Evolutionary conservation across 2,329 filamentous ascomycete species (phyloP).

Genomic region (Colletotrichum agaves): DNA sequence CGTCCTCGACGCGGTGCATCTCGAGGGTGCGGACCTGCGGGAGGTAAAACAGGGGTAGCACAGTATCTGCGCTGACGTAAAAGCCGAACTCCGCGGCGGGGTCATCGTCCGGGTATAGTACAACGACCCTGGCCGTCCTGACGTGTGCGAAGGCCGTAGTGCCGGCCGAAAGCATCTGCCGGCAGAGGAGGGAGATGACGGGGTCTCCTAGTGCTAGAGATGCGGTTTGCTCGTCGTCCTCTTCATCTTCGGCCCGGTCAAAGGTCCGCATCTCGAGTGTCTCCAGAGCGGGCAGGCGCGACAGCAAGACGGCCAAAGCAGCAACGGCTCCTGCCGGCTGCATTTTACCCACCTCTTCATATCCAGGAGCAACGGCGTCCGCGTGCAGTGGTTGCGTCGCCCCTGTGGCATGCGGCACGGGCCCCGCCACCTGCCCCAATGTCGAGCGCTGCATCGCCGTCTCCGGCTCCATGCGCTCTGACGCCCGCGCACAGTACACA

Average conservation of each 20-base stretch:
- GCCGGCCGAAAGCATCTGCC: neutral
- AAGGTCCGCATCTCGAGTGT: neutral
- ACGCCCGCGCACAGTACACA: too few relatives aligned
- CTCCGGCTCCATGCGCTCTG: too few relatives aligned
- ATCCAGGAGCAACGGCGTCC: too few relatives aligned
- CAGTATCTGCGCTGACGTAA: neutral
- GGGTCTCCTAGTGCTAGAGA: neutral
- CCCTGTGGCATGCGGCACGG: too few relatives aligned
- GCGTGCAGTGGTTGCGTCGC: too few relatives aligned
- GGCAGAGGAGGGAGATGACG: neutral
- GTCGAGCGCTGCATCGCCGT: too few relatives aligned
- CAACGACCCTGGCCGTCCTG: neutral
- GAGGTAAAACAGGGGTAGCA: neutral
- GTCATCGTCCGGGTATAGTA: neutral
- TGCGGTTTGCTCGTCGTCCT: neutral
- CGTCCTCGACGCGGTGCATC: slow-evolving; percentile 7
- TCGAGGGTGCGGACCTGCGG: slow-evolving; percentile 4
- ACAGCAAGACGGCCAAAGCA: too few relatives aligned
- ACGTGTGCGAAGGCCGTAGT: neutral
- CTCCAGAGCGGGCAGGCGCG: too few relatives aligned
- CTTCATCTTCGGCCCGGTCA: neutral
- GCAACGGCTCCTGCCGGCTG: too few relatives aligned
- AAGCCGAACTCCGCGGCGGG: neutral
- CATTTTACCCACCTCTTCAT: too few relatives aligned
- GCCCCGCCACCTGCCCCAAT: too few relatives aligned